phyloP scores from a whole-genome alignment of 2,329 filamentous ascomycete species.

The Botrytis byssoidea region DNA sequence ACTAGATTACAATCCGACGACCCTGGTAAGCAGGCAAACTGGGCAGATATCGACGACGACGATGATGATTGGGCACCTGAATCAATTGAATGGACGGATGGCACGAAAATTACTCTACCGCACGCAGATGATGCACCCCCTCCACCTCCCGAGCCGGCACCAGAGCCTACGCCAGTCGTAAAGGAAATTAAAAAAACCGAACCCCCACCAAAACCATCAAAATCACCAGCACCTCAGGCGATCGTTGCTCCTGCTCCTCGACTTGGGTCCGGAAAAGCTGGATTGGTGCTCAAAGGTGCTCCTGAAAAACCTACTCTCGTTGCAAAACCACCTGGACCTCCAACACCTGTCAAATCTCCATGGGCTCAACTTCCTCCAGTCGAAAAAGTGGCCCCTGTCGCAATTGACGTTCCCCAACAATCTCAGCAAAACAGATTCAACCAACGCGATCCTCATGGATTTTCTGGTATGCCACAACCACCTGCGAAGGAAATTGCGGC shows the following conservation, averaged over 20 bases:
- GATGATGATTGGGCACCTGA: slow-evolving; percentile 86
- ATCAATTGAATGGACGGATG: slow-evolving; percentile 83
- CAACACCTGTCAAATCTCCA: slow-evolving; percentile 78
- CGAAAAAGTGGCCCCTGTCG: slow-evolving; percentile 71
- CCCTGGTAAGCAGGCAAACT: slow-evolving; percentile 72
- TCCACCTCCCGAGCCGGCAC: slow-evolving; percentile 33
- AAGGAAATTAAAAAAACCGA: slow-evolving; percentile 33
- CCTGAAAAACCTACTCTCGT: slow-evolving; percentile 71
- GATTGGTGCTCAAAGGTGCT: slow-evolving; percentile 64
- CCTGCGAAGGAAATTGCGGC: slow-evolving; percentile 82
- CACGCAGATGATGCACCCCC: slow-evolving; percentile 53
- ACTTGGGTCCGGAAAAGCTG: slow-evolving; percentile 47
- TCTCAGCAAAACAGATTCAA: slow-evolving; percentile 49
- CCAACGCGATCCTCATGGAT: slow-evolving; percentile 54
- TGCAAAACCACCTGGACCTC: slow-evolving; percentile 65
- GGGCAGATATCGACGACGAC: slow-evolving; percentile 87
- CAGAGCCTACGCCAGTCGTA: slow-evolving; percentile 30
- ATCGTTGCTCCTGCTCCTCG: slow-evolving; percentile 36
- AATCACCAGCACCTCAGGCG: slow-evolving; percentile 37
- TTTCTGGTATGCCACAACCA: slow-evolving; percentile 53
- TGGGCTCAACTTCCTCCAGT: slow-evolving; percentile 87
- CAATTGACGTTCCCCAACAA: slow-evolving; percentile 52
- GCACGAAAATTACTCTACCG: slow-evolving; percentile 75
- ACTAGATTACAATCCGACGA: slow-evolving; percentile 76
- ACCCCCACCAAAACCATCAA: slow-evolving; percentile 30